phyloP scores from a whole-genome alignment of 2,329 filamentous ascomycete genomes.

The Scedosporium aurantiacum region DNA sequence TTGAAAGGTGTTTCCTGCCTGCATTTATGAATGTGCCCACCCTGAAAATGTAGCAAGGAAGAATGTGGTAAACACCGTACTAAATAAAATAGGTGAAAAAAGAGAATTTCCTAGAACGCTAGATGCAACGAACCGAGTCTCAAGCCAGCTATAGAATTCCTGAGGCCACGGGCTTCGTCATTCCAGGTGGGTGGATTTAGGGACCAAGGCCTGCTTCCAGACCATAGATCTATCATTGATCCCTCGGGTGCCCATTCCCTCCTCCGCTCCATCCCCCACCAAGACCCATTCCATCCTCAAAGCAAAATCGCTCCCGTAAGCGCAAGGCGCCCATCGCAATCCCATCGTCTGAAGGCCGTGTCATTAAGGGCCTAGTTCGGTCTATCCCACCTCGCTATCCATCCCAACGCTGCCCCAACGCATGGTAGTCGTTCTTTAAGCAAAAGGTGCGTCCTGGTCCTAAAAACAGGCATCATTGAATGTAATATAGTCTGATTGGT shows the following conservation, averaged over 20 bases:
- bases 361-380: not conserved
- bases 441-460: too few species aligned
- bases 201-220: not conserved
- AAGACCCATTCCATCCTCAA: not conserved
- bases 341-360: not conserved
- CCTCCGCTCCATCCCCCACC: not conserved
- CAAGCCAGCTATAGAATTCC: not conserved
- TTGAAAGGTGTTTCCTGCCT: conserved; percentile 14
- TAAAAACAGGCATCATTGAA: too few species aligned
- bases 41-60: conserved; percentile 16
- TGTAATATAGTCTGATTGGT: too few species aligned
- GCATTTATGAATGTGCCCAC: conserved; percentile 18
- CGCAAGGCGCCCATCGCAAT: not conserved
- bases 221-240: not conserved
- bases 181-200: not conserved
- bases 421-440: not conserved
- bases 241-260: not conserved
- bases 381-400: not conserved
- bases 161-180: not conserved
- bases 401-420: not conserved
- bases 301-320: not conserved
- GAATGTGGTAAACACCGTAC: conserved; percentile 8
- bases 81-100: conserved; percentile 8
- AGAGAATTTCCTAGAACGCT: conserved; percentile 5
- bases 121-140: not conserved